Evolutionary conservation across 2,329 filamentous ascomycete genomes (phyloP).

Genomic region (Harringtonia lauricola): DNA sequence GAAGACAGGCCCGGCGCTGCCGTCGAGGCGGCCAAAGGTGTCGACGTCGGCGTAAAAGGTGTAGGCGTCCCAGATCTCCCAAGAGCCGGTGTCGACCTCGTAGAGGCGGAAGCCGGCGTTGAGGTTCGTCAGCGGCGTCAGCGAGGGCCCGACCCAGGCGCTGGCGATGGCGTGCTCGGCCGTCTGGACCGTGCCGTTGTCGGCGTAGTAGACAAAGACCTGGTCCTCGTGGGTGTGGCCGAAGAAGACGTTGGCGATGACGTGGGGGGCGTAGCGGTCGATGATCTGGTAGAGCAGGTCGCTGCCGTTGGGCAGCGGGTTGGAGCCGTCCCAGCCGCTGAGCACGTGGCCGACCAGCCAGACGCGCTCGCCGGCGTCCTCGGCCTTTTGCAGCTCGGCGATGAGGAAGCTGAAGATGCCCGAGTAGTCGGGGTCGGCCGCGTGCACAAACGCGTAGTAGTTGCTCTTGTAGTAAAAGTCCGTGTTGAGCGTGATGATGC

Average conservation of each 20-base stretch:
- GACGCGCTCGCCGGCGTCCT: slow-evolving; percentile 38
- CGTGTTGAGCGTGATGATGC: slow-evolving; percentile 48
- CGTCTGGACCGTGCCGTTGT: slow-evolving; percentile 33
- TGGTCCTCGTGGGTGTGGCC: slow-evolving; percentile 42
- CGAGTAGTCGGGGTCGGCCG: slow-evolving; percentile 38
- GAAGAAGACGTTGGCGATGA: slow-evolving; percentile 44
- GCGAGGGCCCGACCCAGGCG: slow-evolving; percentile 38
- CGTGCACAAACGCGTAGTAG: slow-evolving; percentile 41
- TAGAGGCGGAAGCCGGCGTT: slow-evolving; percentile 48
- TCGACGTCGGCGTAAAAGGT: slow-evolving; percentile 44
- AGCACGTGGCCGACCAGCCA: slow-evolving; percentile 49
- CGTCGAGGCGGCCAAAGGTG: slow-evolving; percentile 27
- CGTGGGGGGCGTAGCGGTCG: slow-evolving; percentile 37
- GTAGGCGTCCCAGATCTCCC: slow-evolving; percentile 39
- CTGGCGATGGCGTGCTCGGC: slow-evolving; percentile 38
- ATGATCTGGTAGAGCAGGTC: slow-evolving; percentile 37
- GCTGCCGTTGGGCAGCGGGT: slow-evolving; percentile 34
- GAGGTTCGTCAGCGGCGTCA: slow-evolving; percentile 36
- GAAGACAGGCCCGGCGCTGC: slow-evolving; percentile 36
- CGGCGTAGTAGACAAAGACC: slow-evolving; percentile 36
- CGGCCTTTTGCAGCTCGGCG: slow-evolving; percentile 38
- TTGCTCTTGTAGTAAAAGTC: slow-evolving; percentile 50
- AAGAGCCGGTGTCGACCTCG: slow-evolving; percentile 45
- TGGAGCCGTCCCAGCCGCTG: slow-evolving; percentile 35
- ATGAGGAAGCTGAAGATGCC: slow-evolving; percentile 43